These are phyloP conservation scores for Xylaria sp. DNA, from an alignment of 2,329 filamentous ascomycete species.

Conservation along the genomic window DNA sequence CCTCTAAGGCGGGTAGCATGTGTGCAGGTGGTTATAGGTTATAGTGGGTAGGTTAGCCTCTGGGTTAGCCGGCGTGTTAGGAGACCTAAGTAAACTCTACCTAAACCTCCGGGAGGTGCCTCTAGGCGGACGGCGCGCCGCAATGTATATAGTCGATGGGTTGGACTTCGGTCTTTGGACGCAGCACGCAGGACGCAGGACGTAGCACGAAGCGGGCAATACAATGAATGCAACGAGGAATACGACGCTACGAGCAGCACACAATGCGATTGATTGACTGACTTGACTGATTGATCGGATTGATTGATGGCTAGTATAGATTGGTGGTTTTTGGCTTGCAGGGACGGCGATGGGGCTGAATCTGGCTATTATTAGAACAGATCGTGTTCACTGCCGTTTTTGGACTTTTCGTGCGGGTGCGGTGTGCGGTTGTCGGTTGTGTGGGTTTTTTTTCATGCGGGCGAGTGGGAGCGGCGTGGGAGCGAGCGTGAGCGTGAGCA, in stretches of 20 bases:
- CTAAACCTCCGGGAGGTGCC: neutral
- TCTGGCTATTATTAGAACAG: slow-evolving; percentile 59
- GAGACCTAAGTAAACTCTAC: no score
- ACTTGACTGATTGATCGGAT: neutral
- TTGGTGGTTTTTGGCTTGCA: slow-evolving; percentile 43
- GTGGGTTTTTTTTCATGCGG: slow-evolving; percentile 1
- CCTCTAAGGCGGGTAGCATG: no score
- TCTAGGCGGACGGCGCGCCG: no score
- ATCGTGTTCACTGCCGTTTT: slow-evolving; percentile 47
- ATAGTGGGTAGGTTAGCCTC: neutral
- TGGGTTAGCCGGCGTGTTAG: neutral
- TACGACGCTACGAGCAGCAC: no score
- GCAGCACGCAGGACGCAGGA: no score
- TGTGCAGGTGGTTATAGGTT: neutral
- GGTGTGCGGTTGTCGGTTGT: slow-evolving; percentile 21
- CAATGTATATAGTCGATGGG: neutral
- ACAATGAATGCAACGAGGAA: neutral
- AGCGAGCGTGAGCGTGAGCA: neutral
- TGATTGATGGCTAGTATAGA: neutral
- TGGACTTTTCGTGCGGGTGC: slow-evolving; percentile 20
- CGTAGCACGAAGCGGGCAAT: no score
- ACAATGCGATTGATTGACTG: slow-evolving; percentile 29
- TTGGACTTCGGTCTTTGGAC: no score
- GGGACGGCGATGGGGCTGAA: slow-evolving; percentile 53
- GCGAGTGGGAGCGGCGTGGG: no score